Evolutionary conservation across 1,284 basidiomycete genomes (phyloP), one percentile per base, ranked within the genome.

Genomic region (Pholiota adiposa): DNA sequence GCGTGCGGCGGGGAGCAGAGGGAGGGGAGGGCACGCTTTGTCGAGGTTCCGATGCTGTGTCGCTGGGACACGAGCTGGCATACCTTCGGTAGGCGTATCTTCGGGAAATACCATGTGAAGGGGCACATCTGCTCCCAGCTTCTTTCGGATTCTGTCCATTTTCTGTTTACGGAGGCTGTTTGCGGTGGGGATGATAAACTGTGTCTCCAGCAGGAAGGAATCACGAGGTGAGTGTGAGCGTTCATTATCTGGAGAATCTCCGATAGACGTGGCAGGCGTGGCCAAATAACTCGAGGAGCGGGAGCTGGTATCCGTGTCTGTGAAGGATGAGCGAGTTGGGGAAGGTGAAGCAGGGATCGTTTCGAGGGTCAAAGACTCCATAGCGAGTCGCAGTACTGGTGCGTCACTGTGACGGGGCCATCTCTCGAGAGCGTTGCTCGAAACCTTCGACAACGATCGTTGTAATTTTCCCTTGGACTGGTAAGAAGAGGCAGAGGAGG

Each of bases 101-200:
- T 67, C 66, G 18, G 84, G 82, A 71, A 88, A 88, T 52, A 89
- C 82, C 36, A 87, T 76, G 41, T 81, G 76, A 0, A 79, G 63
- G 3, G 87, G 87, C 12, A 89, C 82, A 23, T 81, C 82, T 18
- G 86, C 78, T 0, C 87, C 87, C 1, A 89, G 78, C 66, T 75
- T 84, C 65, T 79, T 81, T 44, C 82, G 77, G 53, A 89, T 72
- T 34, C 82, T 75, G 46, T 85, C 84, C 77, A 89, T 83, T 72
- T 88, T 89, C 64, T 77, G 73, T 53, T 81, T 78, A 12, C 83
- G 79, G 18, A 79, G 61, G 50, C 71, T 68, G 21, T 73, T 72
- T 7, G 73, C 59, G 12, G 79, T 79, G 8, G 79, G 74, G 49
- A 82, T 75, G 34, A 62, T 62, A 67, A 82, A 81, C 0, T 72